phyloP scores from a whole-genome alignment of 495 filamentous ascomycete genomes.

The Penicillium robsamsonii region DNA sequence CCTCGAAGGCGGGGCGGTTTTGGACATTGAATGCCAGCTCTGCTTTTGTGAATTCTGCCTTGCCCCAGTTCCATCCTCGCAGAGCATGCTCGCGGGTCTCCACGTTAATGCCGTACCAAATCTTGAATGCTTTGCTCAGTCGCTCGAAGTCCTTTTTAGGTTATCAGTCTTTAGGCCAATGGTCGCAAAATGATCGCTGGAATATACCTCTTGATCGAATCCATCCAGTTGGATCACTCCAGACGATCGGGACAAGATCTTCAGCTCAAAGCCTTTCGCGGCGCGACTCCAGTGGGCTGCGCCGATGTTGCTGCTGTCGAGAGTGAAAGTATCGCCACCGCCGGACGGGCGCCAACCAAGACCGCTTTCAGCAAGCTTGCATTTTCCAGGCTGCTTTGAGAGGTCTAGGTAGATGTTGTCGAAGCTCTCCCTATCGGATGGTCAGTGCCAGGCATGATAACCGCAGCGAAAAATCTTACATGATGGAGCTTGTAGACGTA shows the following conservation, averaged over 20 bases:
- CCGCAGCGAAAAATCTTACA: slow-evolving; percentile 31
- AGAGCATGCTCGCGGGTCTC: slow-evolving; percentile 91
- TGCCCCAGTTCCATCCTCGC: slow-evolving; percentile 99
- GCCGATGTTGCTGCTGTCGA: slow-evolving; percentile 77
- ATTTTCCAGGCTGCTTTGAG: slow-evolving; percentile 84
- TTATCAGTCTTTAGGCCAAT: neutral
- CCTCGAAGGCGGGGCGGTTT: slow-evolving; percentile 94
- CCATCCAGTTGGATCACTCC: slow-evolving; percentile 93
- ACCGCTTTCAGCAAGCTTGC: slow-evolving; percentile 87
- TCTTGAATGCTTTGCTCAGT: slow-evolving; percentile 84
- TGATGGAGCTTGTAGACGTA: slow-evolving; percentile 31
- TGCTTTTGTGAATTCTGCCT: slow-evolving; percentile 92
- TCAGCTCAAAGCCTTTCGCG: slow-evolving; percentile 87
- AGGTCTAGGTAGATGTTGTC: slow-evolving; percentile 95
- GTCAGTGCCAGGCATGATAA: slow-evolving; percentile 25
- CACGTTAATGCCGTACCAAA: slow-evolving; percentile 91
- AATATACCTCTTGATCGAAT: slow-evolving; percentile 79
- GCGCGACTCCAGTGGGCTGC: slow-evolving; percentile 94
- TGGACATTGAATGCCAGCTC: slow-evolving; percentile 96
- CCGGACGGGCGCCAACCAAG: slow-evolving; percentile 89
- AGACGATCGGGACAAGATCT: slow-evolving; percentile 76
- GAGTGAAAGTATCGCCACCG: slow-evolving; percentile 87
- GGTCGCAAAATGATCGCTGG: neutral
- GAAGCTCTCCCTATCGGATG: slow-evolving; percentile 73
- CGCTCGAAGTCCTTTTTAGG: slow-evolving; percentile 77